Percentiles rank a stretch among this genome's conserved stretches.
Conservation (phyloP, 805 yeast species). For the Ogataea glucozyma region DNA sequence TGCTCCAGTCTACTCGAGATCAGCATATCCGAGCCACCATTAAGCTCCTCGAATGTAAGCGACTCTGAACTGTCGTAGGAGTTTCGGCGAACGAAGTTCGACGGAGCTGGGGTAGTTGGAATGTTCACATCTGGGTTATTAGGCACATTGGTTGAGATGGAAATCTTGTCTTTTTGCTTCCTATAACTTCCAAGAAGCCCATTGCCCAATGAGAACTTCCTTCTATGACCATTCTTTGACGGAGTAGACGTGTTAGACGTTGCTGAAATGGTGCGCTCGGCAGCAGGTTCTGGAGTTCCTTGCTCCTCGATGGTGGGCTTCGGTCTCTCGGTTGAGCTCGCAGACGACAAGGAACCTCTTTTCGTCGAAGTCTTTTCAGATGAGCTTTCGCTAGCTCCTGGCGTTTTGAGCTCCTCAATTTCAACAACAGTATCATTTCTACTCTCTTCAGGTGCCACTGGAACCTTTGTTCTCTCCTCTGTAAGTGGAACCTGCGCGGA, state of each 20-base stretch:
- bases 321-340: conserved; percentile 21
- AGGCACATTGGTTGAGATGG: conserved; percentile 30
- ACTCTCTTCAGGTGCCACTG: conserved; percentile 20
- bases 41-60: conserved; percentile 52
- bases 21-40: conserved; percentile 59
- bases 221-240: conserved; percentile 47
- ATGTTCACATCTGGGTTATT: conserved; percentile 51
- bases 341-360: conserved; percentile 24
- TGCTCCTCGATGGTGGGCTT: conserved; percentile 15
- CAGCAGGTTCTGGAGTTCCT: conserved; percentile 17
- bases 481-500: conserved; percentile 5
- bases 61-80: conserved; percentile 60
- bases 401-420: conserved; percentile 15
- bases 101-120: conserved; percentile 42
- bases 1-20: conserved; percentile 61
- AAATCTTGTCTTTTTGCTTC: conserved; percentile 45
- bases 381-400: conserved; percentile 24
- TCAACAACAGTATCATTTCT: conserved; percentile 23
- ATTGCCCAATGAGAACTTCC: conserved; percentile 66
- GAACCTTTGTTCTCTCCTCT: conserved; percentile 1
- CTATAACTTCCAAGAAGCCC: conserved; percentile 52
- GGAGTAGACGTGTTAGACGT: conserved; percentile 36
- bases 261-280: conserved; percentile 20
- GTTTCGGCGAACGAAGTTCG: conserved; percentile 38
- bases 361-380: conserved; percentile 21